Base-by-base conservation (phyloP, 805 yeast species). In the Kazachstania martiniae region DNA sequence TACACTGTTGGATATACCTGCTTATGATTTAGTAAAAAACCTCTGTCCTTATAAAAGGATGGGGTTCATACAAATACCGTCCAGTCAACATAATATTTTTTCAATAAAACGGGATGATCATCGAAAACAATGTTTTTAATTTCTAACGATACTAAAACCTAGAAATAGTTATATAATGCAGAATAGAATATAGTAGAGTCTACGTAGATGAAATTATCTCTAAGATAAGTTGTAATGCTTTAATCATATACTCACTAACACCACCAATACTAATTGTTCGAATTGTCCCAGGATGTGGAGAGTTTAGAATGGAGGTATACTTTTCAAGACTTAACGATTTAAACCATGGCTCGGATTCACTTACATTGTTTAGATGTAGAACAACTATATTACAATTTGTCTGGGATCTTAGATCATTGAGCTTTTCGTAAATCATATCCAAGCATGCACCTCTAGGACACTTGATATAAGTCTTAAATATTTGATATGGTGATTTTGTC, bases 321-420 rank as follows among this genome's bases (percentile, higher is more conserved):
- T 43, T 43, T 9, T 43, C 18, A 5, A 49, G 21, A n/a, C 48
- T 42, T 12, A 56, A 31, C 3, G 47, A 31, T 16, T 42, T 38
- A 31, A 56, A 49, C 61, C 61, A 56, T 3, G 46, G 34, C 3
- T 41, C 38, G 1, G 61, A 49, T 37, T 56, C 59, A 33, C 52
- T 56, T n/a, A 57, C 30, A 35, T 56, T 57, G 31, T 46, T 55
- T 18, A 56, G 34, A 25, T 53, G 49, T 27, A 57, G 26, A 9
- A 57, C 46, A 2, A 57, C 57, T 8, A 56, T 46, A 31, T 57
- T 57, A 37, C 61, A 55, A 25, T 49, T 52, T 7, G 58, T 52
- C 32, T 47, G 46, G 4, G 49, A 34, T 39, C 60, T 42, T 40
- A 58, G 28, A 27, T 55, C 49, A 43, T 46, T 40, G 36, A 55